phyloP scores from a whole-genome alignment of 1,284 basidiomycete species.

The Polyporus tsugae region DNA sequence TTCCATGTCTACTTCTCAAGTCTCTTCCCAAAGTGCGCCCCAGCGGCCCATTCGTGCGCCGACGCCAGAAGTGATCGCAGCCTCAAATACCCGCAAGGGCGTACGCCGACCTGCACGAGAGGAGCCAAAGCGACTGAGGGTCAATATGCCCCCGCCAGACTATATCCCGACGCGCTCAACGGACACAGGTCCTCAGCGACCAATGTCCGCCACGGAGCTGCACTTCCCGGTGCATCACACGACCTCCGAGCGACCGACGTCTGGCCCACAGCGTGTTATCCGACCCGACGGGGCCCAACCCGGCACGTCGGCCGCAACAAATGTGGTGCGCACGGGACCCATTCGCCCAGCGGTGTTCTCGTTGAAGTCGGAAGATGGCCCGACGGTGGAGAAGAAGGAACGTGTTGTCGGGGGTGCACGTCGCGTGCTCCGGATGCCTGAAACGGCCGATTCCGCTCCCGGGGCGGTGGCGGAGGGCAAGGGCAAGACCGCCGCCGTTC shows the following conservation, averaged over 20 bases:
- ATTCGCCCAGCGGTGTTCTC: conserved; percentile 23
- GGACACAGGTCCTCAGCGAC: conserved; percentile 22
- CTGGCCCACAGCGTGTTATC: conserved; percentile 30
- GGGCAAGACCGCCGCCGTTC: conserved; percentile 5
- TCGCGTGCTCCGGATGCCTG: conserved; percentile 33
- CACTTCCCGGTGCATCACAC: conserved; percentile 21
- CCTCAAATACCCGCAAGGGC: conserved; percentile 5
- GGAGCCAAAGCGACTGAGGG: conserved; percentile 23
- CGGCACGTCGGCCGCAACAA: conserved; percentile 1
- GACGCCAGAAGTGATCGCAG: conserved; percentile 21
- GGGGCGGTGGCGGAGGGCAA: conserved; percentile 11
- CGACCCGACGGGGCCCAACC: conserved; percentile 7
- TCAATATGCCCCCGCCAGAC: conserved; percentile 38
- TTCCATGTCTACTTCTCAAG: conserved; percentile 23
- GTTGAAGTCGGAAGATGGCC: conserved; percentile 19
- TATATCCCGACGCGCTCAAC: conserved; percentile 30
- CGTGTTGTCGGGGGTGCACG: conserved; percentile 36
- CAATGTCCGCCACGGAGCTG: conserved; percentile 26
- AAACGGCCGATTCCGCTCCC: conserved; percentile 6
- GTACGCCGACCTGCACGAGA: conserved; percentile 22
- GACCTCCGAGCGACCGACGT: conserved; percentile 15
- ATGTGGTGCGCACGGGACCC: conserved; percentile 25
- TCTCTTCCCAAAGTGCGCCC: conserved; percentile 14
- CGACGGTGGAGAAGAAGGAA: conserved; percentile 20
- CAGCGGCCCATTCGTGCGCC: conserved; percentile 24